Conservation (phyloP, 371 early-diverging fungal genomes). For the Rhizopus arrhizus region DNA sequence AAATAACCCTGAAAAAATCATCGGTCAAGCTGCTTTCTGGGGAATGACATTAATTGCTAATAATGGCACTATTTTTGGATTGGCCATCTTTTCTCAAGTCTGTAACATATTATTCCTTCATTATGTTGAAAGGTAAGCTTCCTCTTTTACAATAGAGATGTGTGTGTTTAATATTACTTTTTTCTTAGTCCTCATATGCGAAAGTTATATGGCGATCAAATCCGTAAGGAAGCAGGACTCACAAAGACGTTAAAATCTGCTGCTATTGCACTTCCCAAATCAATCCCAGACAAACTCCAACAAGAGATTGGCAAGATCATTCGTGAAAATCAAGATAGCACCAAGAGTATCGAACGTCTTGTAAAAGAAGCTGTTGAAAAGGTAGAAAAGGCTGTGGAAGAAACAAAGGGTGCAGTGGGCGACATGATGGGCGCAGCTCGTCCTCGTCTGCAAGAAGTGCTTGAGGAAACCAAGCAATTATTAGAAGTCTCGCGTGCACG, state of each 20-base stretch:
- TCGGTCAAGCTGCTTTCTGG: constrained; percentile 89
- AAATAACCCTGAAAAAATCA: constrained; percentile 89
- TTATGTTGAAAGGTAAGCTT: constrained; percentile 70
- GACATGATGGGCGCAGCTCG: constrained; percentile 57
- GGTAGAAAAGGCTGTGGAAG: constrained; percentile 64
- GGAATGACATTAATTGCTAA: constrained; percentile 85
- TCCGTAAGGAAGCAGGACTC: constrained; percentile 79
- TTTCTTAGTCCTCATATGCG: constrained; percentile 75
- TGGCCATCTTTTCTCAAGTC: constrained; percentile 82
- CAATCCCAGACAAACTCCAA: constrained; percentile 36
- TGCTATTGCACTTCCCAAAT: constrained; percentile 37
- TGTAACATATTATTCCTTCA: constrained; percentile 77
- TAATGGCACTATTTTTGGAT: constrained; percentile 72
- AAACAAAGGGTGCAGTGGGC: constrained; percentile 55
- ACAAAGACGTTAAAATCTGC: constrained; percentile 58
- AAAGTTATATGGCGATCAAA: constrained; percentile 76
- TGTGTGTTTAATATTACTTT: neutral
- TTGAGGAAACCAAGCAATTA: constrained; percentile 58
- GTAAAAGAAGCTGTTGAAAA: constrained; percentile 63
- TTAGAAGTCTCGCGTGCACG: constrained; percentile 53
- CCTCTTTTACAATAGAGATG: neutral
- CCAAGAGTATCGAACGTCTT: constrained; percentile 58
- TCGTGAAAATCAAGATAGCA: constrained; percentile 41
- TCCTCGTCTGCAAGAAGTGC: constrained; percentile 60
- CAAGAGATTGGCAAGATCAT: constrained; percentile 41